phyloP scores from a whole-genome alignment of 306 rosid species.

The Coriaria nepalensis region DNA sequence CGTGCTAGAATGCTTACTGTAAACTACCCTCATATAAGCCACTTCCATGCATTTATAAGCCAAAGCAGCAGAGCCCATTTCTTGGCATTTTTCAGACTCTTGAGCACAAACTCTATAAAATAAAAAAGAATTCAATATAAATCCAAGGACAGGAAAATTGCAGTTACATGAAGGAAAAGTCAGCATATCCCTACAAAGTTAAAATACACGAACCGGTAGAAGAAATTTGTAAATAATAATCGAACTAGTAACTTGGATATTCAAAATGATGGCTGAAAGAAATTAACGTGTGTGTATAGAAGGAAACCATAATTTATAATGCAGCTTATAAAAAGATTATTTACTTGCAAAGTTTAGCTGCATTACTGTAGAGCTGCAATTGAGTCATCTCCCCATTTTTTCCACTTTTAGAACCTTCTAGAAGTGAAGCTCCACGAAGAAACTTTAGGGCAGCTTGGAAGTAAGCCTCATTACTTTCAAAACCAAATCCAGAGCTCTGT shows the following conservation, averaged over 20 bases:
- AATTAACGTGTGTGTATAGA: too few species aligned
- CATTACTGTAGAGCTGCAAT: constrained; percentile 41
- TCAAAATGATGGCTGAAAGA: too few species aligned
- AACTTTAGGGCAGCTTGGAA: constrained; percentile 80
- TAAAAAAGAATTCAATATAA: constrained; percentile 9
- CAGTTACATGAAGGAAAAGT: too few species aligned
- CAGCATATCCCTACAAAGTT: too few species aligned
- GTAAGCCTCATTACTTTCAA: constrained; percentile 74
- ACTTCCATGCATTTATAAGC: constrained; percentile 91
- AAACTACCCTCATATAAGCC: constrained; percentile 59
- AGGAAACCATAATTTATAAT: background rate
- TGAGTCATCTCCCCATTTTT: constrained; percentile 47
- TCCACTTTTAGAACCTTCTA: constrained; percentile 40
- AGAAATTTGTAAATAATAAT: too few species aligned
- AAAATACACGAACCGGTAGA: too few species aligned
- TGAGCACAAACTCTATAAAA: constrained; percentile 60
- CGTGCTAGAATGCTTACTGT: constrained; percentile 35
- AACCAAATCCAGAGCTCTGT: constrained; percentile 51
- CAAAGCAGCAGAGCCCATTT: constrained; percentile 77
- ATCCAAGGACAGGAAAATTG: background rate
- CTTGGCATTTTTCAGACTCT: constrained; percentile 48
- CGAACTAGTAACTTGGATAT: too few species aligned
- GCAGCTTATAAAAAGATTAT: background rate
- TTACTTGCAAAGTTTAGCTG: constrained; percentile 71
- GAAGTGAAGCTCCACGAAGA: constrained; percentile 63